A percentile compares a stretch with the other conserved stretches of the same genome.
Evolutionary conservation across 2,329 filamentous ascomycete species (phyloP).

Genomic region (Aspergillus sojae): DNA sequence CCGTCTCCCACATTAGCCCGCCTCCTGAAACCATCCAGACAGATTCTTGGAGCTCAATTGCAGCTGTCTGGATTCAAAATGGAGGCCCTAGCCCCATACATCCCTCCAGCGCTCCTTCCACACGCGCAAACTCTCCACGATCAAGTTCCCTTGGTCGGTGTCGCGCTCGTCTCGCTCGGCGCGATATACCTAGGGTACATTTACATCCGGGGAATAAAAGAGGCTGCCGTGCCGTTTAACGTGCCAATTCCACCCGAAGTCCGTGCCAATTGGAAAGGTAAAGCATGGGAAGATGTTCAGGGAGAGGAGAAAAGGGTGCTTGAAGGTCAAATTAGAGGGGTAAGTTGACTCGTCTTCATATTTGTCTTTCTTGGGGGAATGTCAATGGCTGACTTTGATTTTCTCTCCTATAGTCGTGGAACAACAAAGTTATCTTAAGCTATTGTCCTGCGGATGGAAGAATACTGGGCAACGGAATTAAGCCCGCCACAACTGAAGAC

Average conservation of each 20-base stretch:
- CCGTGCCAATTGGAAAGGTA: slow-evolving; percentile 31
- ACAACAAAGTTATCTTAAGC: slow-evolving; percentile 43
- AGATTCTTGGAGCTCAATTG: slow-evolving; percentile 19
- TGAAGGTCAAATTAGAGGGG: slow-evolving; percentile 42
- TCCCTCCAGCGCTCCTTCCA: slow-evolving; percentile 26
- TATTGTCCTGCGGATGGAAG: slow-evolving; percentile 82
- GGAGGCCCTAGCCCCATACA: slow-evolving; percentile 25
- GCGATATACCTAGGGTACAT: slow-evolving; percentile 36
- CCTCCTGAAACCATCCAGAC: slow-evolving; percentile 5
- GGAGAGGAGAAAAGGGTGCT: slow-evolving; percentile 38
- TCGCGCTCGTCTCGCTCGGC: slow-evolving; percentile 32
- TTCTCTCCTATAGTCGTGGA: slow-evolving; percentile 39
- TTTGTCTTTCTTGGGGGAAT: background rate
- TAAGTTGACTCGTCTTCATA: slow-evolving; percentile 26
- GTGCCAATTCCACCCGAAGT: slow-evolving; percentile 42
- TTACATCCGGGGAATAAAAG: slow-evolving; percentile 32
- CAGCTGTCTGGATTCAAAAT: slow-evolving; percentile 22
- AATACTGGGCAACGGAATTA: slow-evolving; percentile 66
- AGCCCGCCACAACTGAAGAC: slow-evolving; percentile 72
- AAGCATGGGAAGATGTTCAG: slow-evolving; percentile 39
- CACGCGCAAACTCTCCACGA: slow-evolving; percentile 22
- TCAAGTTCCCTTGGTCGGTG: slow-evolving; percentile 26
- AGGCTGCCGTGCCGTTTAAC: slow-evolving; percentile 41
- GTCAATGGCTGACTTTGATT: slow-evolving; percentile 9
- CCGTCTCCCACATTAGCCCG: background rate